Evolutionary conservation across 345 rosid genomes (phyloP).

Genomic region (Stellera chamaejasme): DNA sequence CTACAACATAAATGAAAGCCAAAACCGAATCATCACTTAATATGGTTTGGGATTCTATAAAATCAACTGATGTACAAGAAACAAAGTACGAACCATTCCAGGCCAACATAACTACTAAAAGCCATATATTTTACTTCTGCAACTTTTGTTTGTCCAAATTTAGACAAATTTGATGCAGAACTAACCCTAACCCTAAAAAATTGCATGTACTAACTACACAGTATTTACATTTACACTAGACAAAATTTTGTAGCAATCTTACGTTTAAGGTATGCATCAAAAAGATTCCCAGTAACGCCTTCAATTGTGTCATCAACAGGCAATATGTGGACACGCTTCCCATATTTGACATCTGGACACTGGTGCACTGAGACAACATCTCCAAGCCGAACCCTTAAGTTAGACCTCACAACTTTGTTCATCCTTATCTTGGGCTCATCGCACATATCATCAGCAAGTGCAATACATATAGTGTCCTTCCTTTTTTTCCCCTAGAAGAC

Average conservation of each 20-base stretch:
- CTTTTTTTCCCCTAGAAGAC: constrained; percentile 68
- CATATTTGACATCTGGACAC: constrained; percentile 88
- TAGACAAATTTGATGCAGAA: not conserved
- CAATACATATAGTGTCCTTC: constrained; percentile 78
- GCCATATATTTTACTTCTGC: not conserved
- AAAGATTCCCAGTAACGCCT: constrained; percentile 88
- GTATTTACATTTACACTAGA: not conserved
- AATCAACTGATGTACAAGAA: no score
- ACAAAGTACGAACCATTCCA: no score
- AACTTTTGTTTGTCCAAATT: not conserved
- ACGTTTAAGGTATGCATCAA: constrained; percentile 93
- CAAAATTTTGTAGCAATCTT: constrained; percentile 24
- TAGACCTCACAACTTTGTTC: constrained; percentile 83
- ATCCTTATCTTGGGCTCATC: constrained; percentile 84
- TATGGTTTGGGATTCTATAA: no score
- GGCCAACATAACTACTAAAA: not conserved
- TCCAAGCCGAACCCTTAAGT: constrained; percentile 88
- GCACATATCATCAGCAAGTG: constrained; percentile 73
- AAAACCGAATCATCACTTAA: no score
- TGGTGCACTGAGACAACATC: constrained; percentile 88
- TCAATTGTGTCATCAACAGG: constrained; percentile 89
- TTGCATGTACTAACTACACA: not conserved
- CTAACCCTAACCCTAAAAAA: not conserved
- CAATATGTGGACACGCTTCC: constrained; percentile 89
- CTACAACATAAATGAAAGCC: no score